These are phyloP conservation scores for Candida pseudofarinosa DNA, from an alignment of 805 yeast species.

Conservation along the genomic window DNA sequence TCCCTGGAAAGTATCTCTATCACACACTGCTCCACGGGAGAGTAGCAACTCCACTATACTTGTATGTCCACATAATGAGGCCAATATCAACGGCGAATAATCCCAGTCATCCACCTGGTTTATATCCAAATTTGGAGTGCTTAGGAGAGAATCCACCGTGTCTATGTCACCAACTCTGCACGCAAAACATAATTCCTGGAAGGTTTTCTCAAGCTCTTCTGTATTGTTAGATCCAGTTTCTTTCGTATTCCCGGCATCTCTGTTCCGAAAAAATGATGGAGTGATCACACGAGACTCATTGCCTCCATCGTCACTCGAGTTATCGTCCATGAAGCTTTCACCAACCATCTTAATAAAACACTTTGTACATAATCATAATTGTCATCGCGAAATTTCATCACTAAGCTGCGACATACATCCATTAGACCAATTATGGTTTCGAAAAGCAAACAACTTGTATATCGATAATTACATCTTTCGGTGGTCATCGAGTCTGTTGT, in stretches of 20 bases:
- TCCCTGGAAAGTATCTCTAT: conserved; percentile 78
- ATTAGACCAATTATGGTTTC: no score
- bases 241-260: not conserved
- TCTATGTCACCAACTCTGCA: conserved; percentile 70
- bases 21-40: conserved; percentile 68
- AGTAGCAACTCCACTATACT: conserved; percentile 57
- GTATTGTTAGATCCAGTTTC: not conserved
- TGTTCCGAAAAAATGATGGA: not conserved
- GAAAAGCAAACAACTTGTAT: no score
- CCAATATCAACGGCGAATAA: conserved; percentile 69
- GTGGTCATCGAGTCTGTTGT: no score
- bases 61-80: conserved; percentile 72
- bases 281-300: not conserved
- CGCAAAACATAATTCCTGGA: conserved; percentile 53
- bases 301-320: not conserved
- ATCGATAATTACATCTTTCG: no score
- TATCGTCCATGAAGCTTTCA: not conserved
- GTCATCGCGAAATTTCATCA: not conserved
- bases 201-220: conserved; percentile 18
- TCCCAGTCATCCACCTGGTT: conserved; percentile 68
- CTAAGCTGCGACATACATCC: no score
- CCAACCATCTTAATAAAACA: not conserved
- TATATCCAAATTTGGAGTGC: conserved; percentile 35
- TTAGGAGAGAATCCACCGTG: conserved; percentile 52
- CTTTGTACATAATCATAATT: not conserved